phyloP scores from a whole-genome alignment of 345 rosid genomes.

The Syzygium grande region DNA sequence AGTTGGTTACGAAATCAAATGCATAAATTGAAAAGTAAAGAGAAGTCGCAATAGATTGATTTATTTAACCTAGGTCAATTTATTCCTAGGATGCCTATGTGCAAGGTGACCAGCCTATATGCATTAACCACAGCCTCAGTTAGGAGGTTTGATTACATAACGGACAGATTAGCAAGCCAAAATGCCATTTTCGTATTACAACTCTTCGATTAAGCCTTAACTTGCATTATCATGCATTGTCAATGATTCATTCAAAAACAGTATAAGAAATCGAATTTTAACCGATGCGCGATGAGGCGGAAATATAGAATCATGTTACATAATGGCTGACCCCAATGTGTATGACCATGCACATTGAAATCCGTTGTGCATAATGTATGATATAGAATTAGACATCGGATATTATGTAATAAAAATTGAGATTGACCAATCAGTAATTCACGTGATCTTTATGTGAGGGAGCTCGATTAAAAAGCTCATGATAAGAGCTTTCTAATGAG shows the following conservation, averaged over 20 bases:
- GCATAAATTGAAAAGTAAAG: background rate
- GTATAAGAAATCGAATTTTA: background rate
- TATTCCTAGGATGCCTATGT: background rate
- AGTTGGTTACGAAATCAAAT: background rate
- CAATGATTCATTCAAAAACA: background rate
- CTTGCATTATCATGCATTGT: background rate
- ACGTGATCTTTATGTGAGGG: no score
- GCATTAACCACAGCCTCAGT: background rate
- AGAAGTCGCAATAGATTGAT: background rate
- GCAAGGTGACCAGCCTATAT: background rate
- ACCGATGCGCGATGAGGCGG: background rate
- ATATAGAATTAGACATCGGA: background rate
- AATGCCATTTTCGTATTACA: background rate
- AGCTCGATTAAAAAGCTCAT: no score
- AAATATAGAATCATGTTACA: background rate
- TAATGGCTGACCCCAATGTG: accelerated
- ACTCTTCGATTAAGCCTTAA: background rate
- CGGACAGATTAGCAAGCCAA: background rate
- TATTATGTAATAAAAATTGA: background rate
- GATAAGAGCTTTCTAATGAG: no score
- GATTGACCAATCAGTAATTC: background rate
- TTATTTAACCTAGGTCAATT: background rate
- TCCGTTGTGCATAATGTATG: no score
- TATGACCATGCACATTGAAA: no score
- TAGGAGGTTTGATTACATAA: background rate